A percentile compares a stretch with the other conserved stretches of the same genome.
These are phyloP conservation scores for Rhizophora mangle DNA, from an alignment of 345 rosid species.

Conservation along the genomic window DNA sequence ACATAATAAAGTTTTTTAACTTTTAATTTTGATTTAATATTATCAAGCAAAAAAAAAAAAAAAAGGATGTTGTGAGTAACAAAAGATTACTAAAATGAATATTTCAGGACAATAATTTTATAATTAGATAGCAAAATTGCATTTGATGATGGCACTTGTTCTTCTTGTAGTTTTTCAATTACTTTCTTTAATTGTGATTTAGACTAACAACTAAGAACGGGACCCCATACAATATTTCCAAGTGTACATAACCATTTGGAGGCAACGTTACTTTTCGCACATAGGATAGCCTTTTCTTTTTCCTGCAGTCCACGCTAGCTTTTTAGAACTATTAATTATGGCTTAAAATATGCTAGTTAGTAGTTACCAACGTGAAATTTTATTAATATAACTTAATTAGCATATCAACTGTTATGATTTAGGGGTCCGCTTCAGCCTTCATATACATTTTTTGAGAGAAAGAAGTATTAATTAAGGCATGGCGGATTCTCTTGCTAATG, in stretches of 20 bases:
- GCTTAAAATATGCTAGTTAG: conserved; percentile 2
- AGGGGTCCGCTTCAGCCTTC: conserved; percentile 43
- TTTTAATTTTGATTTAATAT: no score
- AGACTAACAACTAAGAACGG: not conserved
- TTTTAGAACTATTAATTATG: not conserved
- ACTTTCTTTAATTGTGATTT: not conserved
- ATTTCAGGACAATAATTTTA: conserved; percentile 12
- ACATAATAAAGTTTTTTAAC: no score
- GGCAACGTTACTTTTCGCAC: conserved; percentile 33
- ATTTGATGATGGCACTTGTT: conserved; percentile 10
- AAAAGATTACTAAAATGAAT: conserved; percentile 5
- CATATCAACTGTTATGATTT: conserved; percentile 57
- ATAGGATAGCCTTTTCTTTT: conserved; percentile 42
- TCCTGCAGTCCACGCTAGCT: conserved; percentile 30
- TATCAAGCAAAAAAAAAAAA: no score
- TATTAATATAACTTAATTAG: conserved; percentile 39
- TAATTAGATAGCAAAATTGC: conserved; percentile 6
- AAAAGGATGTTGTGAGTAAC: no score
- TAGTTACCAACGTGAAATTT: conserved; percentile 6
- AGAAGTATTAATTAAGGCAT: not conserved
- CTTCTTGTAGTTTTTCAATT: no score
- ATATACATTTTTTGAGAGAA: not conserved
- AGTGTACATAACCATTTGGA: conserved; percentile 21
- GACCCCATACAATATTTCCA: conserved; percentile 18
- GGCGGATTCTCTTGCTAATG: no score